Evolutionary conservation across 805 yeast genomes (phyloP).

Genomic region (Starmerella cellae): DNA sequence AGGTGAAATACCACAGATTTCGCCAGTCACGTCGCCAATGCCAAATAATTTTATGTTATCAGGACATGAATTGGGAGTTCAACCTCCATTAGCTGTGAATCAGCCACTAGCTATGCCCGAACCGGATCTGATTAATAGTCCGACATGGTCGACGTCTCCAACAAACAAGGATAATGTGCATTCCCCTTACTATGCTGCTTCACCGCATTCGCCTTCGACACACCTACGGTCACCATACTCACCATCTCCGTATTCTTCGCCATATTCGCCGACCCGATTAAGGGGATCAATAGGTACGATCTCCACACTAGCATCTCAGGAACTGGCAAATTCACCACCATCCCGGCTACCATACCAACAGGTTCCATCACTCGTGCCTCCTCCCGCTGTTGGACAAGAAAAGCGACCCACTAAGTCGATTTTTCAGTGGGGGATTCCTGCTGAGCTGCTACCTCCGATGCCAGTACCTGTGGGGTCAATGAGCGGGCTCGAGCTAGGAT

Average conservation of each 20-base stretch:
- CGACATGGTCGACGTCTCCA: not conserved
- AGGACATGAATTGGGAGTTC: too few species aligned
- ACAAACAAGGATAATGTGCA: not conserved
- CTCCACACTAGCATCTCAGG: too few species aligned
- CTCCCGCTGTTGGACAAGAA: not conserved
- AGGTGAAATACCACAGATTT: too few species aligned
- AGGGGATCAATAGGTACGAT: too few species aligned
- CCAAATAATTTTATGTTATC: too few species aligned
- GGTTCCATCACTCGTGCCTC: conserved; percentile 4
- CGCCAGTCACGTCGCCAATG: too few species aligned
- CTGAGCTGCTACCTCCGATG: conserved; percentile 15
- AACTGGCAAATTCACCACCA: not conserved
- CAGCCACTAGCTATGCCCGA: conserved; percentile 8
- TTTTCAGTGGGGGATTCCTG: conserved; percentile 16
- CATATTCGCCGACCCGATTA: not conserved
- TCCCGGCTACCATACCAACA: not conserved
- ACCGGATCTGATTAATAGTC: conserved; percentile 1
- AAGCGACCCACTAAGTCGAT: conserved; percentile 9
- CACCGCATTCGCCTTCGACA: too few species aligned
- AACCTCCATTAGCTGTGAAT: too few species aligned
- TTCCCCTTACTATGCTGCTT: not conserved
- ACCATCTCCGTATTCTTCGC: not conserved
- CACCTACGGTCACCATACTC: not conserved
- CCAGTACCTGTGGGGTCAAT: conserved; percentile 13
- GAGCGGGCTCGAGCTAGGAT: conserved; percentile 10